phyloP scores from a whole-genome alignment of 257 asterid genomes.

The Solanum microdontum region DNA sequence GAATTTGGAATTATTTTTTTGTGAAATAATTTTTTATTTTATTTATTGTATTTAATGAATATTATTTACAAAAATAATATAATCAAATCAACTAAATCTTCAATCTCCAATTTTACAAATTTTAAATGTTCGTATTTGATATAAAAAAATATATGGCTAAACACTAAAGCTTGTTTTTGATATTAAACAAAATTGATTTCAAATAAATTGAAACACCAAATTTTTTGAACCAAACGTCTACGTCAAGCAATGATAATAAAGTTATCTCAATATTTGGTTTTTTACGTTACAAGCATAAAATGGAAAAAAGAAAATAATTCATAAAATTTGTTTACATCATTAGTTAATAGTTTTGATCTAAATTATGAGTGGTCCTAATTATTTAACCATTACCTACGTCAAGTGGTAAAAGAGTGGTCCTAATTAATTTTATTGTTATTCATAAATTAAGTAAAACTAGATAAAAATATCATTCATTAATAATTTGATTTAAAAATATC shows the following conservation, averaged over 20 bases:
- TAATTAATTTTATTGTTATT: no score
- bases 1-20: neutral
- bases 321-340: neutral
- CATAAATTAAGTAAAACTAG: neutral
- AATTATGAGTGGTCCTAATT: neutral
- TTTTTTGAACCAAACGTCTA: neutral
- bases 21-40: neutral
- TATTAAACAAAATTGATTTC: no score
- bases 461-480: no score
- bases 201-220: neutral
- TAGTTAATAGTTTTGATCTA: neutral
- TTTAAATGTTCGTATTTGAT: neutral
- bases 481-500: no score
- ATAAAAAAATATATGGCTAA: neutral
- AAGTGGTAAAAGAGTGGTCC: neutral
- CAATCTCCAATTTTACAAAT: neutral
- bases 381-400: neutral
- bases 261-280: neutral
- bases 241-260: neutral
- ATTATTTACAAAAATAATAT: neutral
- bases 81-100: neutral
- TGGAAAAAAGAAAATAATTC: neutral
- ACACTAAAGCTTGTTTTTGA: neutral
- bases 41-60: neutral
- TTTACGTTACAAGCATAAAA: neutral